Evolutionary conservation across 192 early-diverging fungal genomes (phyloP).

Genomic region (Entophlyctis luteolus): DNA sequence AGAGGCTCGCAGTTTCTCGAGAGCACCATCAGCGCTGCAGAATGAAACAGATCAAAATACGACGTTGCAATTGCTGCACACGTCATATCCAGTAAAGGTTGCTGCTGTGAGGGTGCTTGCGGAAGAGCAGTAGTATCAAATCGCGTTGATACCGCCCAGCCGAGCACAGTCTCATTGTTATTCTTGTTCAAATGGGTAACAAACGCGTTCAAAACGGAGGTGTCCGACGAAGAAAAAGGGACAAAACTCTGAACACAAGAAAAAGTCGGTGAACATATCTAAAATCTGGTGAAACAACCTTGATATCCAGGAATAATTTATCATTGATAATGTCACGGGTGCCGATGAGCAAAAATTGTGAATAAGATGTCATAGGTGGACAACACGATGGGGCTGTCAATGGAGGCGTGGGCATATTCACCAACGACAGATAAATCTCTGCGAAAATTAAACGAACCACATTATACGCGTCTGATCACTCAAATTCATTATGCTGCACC

Average conservation of each 20-base stretch:
- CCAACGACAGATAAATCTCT: constrained; percentile 6
- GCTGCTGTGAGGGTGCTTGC: neutral
- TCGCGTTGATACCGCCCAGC: constrained; percentile 7
- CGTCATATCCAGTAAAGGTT: constrained; percentile 1
- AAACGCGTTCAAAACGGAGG: constrained; percentile 3
- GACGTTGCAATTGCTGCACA: constrained; percentile 11
- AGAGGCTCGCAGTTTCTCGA: constrained; percentile 18
- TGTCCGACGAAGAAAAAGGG: constrained; percentile 5
- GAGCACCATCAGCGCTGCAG: constrained; percentile 8
- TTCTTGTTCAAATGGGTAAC: neutral
- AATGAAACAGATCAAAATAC: constrained; percentile 23
- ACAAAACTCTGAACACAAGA: neutral
- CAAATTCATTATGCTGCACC: neutral
- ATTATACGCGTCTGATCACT: neutral
- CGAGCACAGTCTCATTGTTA: constrained; percentile 5
- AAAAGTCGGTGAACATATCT: neutral
- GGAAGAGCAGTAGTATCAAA: constrained; percentile 15
- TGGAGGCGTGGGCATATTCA: neutral
- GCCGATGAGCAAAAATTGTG: constrained; percentile 8
- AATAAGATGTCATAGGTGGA: constrained; percentile 6
- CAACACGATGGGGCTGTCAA: constrained; percentile 1
- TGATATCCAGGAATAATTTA: constrained; percentile 9
- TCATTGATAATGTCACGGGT: constrained; percentile 11
- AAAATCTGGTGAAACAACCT: neutral
- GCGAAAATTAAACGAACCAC: neutral